Percentiles rank a stretch among this genome's conserved stretches.
Conservation (phyloP, 495 filamentous ascomycete genomes). For the Lindgomyces ingoldianus region DNA sequence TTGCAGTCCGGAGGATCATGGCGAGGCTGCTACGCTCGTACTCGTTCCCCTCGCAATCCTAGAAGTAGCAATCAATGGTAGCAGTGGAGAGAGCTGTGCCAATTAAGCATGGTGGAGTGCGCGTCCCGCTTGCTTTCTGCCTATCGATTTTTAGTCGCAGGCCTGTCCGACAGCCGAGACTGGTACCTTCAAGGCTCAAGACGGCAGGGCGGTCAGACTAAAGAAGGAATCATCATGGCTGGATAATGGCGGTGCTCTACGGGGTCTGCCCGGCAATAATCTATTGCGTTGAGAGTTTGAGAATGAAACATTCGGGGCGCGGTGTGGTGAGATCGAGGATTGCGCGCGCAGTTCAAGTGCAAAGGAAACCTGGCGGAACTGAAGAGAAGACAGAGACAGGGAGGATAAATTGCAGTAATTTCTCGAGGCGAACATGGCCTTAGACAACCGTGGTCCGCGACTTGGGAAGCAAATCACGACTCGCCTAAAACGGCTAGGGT, state of each 20-base stretch:
- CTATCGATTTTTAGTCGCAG: conserved; percentile 1
- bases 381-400: not conserved
- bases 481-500: not conserved
- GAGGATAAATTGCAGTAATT: not conserved
- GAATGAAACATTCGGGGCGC: conserved; percentile 16
- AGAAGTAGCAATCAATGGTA: not conserved
- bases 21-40: not conserved
- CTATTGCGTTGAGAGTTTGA: conserved; percentile 11
- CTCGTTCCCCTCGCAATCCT: not conserved
- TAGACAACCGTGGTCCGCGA: not conserved
- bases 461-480: not conserved
- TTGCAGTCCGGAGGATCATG: not conserved
- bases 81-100: not conserved
- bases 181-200: not conserved
- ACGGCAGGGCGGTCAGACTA: not conserved
- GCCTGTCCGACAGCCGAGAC: conserved; percentile 13
- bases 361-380: not conserved
- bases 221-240: not conserved
- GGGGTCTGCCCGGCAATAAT: too few species aligned
- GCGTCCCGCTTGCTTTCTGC: conserved; percentile 11
- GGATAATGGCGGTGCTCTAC: not conserved
- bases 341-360: not conserved
- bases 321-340: not conserved
- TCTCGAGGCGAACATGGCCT: not conserved
- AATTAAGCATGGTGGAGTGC: not conserved